These are phyloP conservation scores for Aspergillus sp. DNA, from an alignment of 2,329 filamentous ascomycete genomes.

Conservation along the genomic window DNA sequence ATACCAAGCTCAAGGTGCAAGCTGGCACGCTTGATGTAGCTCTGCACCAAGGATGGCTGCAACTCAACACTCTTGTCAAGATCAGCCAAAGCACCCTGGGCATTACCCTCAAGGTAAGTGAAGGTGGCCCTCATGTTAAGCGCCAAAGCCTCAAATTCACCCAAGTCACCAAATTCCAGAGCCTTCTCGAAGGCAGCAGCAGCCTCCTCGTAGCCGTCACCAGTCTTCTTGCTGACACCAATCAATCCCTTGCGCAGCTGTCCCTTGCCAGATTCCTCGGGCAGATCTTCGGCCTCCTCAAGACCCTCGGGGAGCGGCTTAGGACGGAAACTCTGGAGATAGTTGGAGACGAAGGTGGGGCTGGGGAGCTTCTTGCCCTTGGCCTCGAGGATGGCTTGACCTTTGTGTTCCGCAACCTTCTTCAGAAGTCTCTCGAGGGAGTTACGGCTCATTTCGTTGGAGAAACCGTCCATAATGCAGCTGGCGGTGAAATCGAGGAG, in stretches of 20 bases:
- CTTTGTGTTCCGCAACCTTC: slow-evolving; percentile 93
- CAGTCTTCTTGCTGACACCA: slow-evolving; percentile 77
- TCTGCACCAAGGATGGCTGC: slow-evolving; percentile 81
- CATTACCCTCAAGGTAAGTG: slow-evolving; percentile 84
- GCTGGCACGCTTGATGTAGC: slow-evolving; percentile 97
- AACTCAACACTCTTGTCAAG: slow-evolving; percentile 90
- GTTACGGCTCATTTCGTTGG: slow-evolving; percentile 80
- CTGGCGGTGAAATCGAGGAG: slow-evolving; percentile 96
- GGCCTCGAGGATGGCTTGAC: slow-evolving; percentile 73
- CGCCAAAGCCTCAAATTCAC: slow-evolving; percentile 77
- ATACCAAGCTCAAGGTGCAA: slow-evolving; percentile 90
- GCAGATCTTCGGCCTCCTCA: slow-evolving; percentile 71
- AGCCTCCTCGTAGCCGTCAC: slow-evolving; percentile 86
- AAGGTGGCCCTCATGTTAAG: slow-evolving; percentile 98
- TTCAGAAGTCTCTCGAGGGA: slow-evolving; percentile 90
- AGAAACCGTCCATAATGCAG: slow-evolving; percentile 97
- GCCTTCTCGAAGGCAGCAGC: slow-evolving; percentile 80
- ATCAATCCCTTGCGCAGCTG: slow-evolving; percentile 78
- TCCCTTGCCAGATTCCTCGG: slow-evolving; percentile 71
- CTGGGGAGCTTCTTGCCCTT: slow-evolving; percentile 85
- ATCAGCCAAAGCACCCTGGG: slow-evolving; percentile 72
- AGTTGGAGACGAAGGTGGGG: slow-evolving; percentile 95
- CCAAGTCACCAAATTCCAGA: slow-evolving; percentile 71
- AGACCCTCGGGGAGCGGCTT: slow-evolving; percentile 73
- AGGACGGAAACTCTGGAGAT: slow-evolving; percentile 93